Conservation (phyloP, 2,329 filamentous ascomycete species). For the Beauveria scarabaeidicola region DNA sequence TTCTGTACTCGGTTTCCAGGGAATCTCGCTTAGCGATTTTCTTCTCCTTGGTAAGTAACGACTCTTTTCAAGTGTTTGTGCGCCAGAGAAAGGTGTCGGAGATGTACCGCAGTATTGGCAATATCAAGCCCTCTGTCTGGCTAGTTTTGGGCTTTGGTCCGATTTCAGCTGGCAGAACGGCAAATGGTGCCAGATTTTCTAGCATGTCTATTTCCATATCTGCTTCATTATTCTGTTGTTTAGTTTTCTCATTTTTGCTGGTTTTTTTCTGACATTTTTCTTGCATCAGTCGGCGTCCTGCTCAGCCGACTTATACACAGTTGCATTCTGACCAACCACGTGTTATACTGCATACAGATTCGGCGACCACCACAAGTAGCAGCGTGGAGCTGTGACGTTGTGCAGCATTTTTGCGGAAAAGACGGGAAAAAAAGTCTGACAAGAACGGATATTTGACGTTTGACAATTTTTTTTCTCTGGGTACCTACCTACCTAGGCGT, state of each 20-base stretch:
- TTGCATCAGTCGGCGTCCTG: background rate
- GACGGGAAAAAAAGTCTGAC: background rate
- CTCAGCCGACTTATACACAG: constrained; percentile 4
- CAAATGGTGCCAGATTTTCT: background rate
- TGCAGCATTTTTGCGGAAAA: background rate
- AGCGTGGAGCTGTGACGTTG: background rate
- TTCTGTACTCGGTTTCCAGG: too few relatives aligned
- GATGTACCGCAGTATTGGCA: constrained; percentile 1
- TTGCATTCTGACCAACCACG: constrained; percentile 11
- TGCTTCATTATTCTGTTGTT: background rate
- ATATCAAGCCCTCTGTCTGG: background rate
- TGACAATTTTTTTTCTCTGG: background rate
- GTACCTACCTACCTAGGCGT: background rate
- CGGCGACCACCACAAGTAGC: background rate
- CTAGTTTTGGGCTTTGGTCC: background rate
- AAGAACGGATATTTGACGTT: background rate
- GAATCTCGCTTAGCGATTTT: too few relatives aligned
- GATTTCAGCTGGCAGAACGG: background rate
- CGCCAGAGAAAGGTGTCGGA: background rate
- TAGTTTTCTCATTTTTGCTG: background rate
- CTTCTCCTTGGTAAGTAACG: too few relatives aligned
- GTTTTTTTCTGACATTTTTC: background rate
- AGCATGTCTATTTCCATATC: background rate
- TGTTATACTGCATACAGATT: constrained; percentile 8
- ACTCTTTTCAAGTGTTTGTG: background rate